phyloP scores from a whole-genome alignment of 768 basidiomycete species.

The Collybia sordida region DNA sequence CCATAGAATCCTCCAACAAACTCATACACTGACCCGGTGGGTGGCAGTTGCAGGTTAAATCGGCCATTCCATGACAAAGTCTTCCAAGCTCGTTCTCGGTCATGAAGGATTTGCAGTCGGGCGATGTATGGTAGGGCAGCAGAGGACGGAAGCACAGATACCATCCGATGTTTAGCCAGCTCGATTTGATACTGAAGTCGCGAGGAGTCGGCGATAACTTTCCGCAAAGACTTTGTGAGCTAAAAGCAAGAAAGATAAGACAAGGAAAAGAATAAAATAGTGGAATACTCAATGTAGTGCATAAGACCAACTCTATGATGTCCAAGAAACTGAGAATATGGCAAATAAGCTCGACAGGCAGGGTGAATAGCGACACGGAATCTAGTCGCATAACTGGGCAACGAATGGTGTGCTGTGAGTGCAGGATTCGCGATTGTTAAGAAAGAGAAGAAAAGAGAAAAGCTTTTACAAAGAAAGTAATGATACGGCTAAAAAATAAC shows the following conservation, averaged over 20 bases:
- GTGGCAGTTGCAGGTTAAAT: conserved; percentile 37
- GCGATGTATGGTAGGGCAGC: conserved; percentile 31
- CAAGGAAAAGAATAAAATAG: neutral
- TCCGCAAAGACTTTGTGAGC: conserved; percentile 39
- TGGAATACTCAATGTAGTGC: conserved; percentile 23
- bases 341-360: conserved; percentile 41
- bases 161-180: conserved; percentile 45
- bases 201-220: conserved; percentile 40
- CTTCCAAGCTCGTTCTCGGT: conserved; percentile 50
- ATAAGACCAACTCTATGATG: conserved; percentile 32
- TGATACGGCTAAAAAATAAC: neutral
- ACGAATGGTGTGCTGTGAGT: neutral
- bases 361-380: conserved; percentile 3
- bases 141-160: conserved; percentile 31
- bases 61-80: conserved; percentile 36
- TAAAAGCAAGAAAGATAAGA: conserved; percentile 16
- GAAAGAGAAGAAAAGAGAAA: neutral
- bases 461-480: neutral
- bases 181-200: conserved; percentile 50
- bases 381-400: conserved; percentile 1
- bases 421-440: neutral
- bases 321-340: conserved; percentile 32
- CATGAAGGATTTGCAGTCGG: conserved; percentile 39
- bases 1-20: conserved; percentile 52
- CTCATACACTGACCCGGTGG: conserved; percentile 49